Base-by-base conservation (phyloP, 1,284 basidiomycete genomes). In the Dichomitus squalens region DNA sequence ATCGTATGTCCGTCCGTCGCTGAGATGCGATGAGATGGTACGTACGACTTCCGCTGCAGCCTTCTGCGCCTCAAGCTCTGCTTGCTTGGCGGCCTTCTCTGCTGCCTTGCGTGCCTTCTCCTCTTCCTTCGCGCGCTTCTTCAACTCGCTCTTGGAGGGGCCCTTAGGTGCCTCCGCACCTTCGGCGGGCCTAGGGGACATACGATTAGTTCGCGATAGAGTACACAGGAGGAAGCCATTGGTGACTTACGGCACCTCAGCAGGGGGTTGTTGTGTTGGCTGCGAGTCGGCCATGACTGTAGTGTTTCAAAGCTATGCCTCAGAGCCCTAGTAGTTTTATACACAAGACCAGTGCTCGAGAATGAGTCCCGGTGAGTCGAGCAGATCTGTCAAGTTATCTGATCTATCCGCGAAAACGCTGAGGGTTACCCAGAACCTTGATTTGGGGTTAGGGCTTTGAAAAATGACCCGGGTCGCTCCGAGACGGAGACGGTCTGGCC, bases 71-170 rank as follows among this genome's bases (percentile, higher is more conserved):
- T 87, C 89, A 52, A 91, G 83, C 64, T 93, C 92, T 53, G 88
- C 83, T 60, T 86, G 87, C 68, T 88, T 91, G 14, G 91, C 93
- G 6, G 85, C 87, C 64, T 87, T 88, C 71, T 93, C 92, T 34
- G 90, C 91, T 5, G 90, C 92, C 74, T 95, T 96, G 74, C 90
- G 91, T 23, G 90, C 92, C 71, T 99, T 98, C 75, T 97, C 95
- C 18, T 89, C 91, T 60, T 92, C 90, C 74, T 96, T 97, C 29
- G 92, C 92, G 33, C 88, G 85, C 78, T 96, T 97, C 80, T 98
- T 98, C 63, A 95, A 77, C 69, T 96, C 95, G 70, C 83, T 94
- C 77, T 98, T 98, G 58, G 90, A 89, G 7, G 90, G 74, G 61
- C 49, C 71, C 72, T 67, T 76, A 66, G 61, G 39, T 31, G 59